Base-by-base conservation (phyloP, 2,329 filamentous ascomycete genomes). In the Colletotrichum plurivorum region DNA sequence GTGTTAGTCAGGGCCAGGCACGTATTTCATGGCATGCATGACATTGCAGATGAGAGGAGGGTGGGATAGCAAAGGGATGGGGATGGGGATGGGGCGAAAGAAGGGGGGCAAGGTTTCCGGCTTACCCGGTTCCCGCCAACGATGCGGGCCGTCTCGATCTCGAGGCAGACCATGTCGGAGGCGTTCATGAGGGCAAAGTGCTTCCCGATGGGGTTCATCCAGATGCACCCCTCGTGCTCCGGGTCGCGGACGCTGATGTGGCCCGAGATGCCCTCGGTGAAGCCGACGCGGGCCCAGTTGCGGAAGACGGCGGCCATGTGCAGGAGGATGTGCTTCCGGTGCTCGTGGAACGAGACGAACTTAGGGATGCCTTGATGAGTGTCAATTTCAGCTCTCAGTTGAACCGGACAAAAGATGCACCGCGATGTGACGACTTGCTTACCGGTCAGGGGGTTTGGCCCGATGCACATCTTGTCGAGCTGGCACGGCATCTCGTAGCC, bases 211-310 rank as follows among this genome's bases (percentile, higher is more conserved):
- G 91, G 80, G 89, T 93, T 85, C 76, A 92, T 93, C 92, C 92
- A 94, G 79, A 92, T 91, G 15, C 84, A 83, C 69, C 88, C 81
- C 0, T 81, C 80, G 72, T 87, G 82, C 76, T 92, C 89, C 0
- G 91, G 90, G 75, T 93, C 91, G 13, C 90, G 84, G 1, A 93
- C 87, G 15, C 83, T 87, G 72, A 93, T 93, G 78, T 93, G 90
- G 4, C 80, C 79, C n/a, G 79, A 78, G 57, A 76, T 75, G 3
- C 77, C 77, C 45, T 78, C 76, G 13, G 74, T 76, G 69, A 73
- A 78, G 52, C 75, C 74, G 41, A 73, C 63, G 22, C 76, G 75
- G 2, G 76, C 76, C 74, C 75, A 78, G 71, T 73, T 74, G 46
- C 77, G 73, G 89, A 90, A 66, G 82, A 84, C 83, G 36, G 87